A percentile compares a stretch with the other conserved stretches of the same genome.
Evolutionary conservation across 2,329 filamentous ascomycete genomes (phyloP).

Genomic region (Trichoderma cornu-damae): DNA sequence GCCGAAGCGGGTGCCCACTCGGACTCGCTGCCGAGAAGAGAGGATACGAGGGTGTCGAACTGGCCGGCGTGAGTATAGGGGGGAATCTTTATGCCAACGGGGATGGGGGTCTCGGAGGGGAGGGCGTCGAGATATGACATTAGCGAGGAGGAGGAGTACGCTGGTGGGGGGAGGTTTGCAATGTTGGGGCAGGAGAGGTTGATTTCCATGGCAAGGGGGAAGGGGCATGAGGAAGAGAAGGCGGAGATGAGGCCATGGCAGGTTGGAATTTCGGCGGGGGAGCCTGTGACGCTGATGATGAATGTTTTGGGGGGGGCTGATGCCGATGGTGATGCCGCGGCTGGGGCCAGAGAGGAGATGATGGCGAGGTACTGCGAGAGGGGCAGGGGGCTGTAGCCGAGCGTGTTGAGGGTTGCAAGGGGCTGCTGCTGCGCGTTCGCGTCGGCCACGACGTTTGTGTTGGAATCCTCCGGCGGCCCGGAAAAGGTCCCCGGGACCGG

Average conservation of each 20-base stretch:
- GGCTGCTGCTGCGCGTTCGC: slow-evolving; percentile 9
- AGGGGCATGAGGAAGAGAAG: slow-evolving; percentile 34
- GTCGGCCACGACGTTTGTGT: neutral
- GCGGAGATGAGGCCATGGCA: slow-evolving; percentile 50
- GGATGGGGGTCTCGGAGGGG: slow-evolving; percentile 32
- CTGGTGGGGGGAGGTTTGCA: slow-evolving; percentile 60
- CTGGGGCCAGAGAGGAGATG: slow-evolving; percentile 32
- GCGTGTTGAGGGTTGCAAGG: slow-evolving; percentile 57
- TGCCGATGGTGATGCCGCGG: neutral
- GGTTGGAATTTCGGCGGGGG: slow-evolving; percentile 48
- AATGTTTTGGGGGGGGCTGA: slow-evolving; percentile 29
- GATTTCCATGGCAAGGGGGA: slow-evolving; percentile 64
- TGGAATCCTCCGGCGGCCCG: slow-evolving; percentile 4
- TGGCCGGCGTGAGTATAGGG: slow-evolving; percentile 69
- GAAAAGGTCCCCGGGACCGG: slow-evolving; percentile 11
- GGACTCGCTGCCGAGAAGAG: slow-evolving; percentile 35
- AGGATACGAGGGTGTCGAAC: slow-evolving; percentile 52
- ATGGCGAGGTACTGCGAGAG: slow-evolving; percentile 55
- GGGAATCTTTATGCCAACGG: slow-evolving; percentile 65
- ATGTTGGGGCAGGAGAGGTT: slow-evolving; percentile 80
- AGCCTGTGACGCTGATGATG: slow-evolving; percentile 67
- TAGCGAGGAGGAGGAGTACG: slow-evolving; percentile 54
- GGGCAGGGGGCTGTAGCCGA: slow-evolving; percentile 66
- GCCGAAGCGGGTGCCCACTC: slow-evolving; percentile 17
- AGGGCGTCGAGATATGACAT: slow-evolving; percentile 50